Base-by-base conservation (phyloP, 1,284 basidiomycete species). In the Sporisorium graminicola region DNA sequence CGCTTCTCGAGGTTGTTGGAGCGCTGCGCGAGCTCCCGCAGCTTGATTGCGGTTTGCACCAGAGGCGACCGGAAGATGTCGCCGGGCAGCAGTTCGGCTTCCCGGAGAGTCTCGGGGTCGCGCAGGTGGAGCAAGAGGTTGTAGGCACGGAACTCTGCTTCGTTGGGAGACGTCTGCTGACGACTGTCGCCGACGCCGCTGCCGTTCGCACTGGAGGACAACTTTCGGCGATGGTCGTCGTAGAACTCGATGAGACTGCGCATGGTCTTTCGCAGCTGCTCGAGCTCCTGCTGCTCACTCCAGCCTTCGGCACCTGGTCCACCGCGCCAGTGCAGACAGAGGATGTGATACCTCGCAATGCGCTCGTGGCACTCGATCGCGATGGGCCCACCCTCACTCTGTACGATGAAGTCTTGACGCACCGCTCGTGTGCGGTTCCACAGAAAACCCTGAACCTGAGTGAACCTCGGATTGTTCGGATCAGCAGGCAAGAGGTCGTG, bases 141-240 rank as follows among this genome's bases (percentile, higher is more conserved):
- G 87, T 98, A 98, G 0, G 97, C 92, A 22, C 94, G 91, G 90
- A 99, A 97, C 86, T 99, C 96, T 52, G 97, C 90, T 84, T 98
- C 95, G 61, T 92, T 92, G 0, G 92, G 90, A 8, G 91, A 92
- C 55, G 91, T 83, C 43, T 91, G 20, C 9, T 87, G 74, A 13
- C n/a, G n/a, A n/a, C n/a, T n/a, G n/a, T n/a, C n/a, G n/a, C n/a
- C n/a, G n/a, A 88, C 91, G 88, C 62, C 93, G 90, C 68, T 86
- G 82, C 40, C 55, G 9, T 35, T 16, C 0, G 46, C 44, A 27
- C 40, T 29, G 3, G 67, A 16, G 14, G 58, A 60, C 3, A 53
- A 46, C 56, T 66, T 72, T 12, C 69, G n/a, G 51, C 69, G 69
- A 31, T 66, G 44, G 77, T 98, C 95, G 79, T 94, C 92, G 85